These are phyloP conservation scores for Globisporangium lucens DNA, from an alignment of 352 stramenopile species.

Conservation along the genomic window DNA sequence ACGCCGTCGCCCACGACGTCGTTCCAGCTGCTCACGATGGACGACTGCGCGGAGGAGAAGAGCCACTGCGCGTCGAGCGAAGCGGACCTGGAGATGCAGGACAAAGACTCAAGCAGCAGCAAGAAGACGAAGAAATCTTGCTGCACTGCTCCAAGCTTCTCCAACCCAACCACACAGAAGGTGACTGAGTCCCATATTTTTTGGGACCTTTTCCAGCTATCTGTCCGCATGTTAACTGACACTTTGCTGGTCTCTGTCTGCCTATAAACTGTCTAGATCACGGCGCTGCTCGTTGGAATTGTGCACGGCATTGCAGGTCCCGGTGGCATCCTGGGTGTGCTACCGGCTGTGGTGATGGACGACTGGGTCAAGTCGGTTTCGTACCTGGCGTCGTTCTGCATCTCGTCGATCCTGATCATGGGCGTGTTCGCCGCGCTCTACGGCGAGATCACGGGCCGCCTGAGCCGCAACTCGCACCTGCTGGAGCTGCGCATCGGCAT, in stretches of 20 bases:
- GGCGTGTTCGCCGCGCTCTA: slow-evolving; percentile 86
- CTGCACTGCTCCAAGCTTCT: slow-evolving; percentile 38
- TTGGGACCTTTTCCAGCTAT: not conserved
- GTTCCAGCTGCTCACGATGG: slow-evolving; percentile 19
- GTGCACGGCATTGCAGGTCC: slow-evolving; percentile 77
- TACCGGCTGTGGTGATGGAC: slow-evolving; percentile 80
- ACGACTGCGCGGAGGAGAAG: slow-evolving; percentile 12
- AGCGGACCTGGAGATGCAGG: not conserved
- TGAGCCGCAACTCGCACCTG: slow-evolving; percentile 47
- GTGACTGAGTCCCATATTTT: slow-evolving; percentile 9
- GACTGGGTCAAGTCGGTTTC: slow-evolving; percentile 61
- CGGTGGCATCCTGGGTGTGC: slow-evolving; percentile 68
- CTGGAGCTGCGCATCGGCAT: slow-evolving; percentile 71
- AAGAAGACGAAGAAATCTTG: slow-evolving; percentile 19
- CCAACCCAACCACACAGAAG: slow-evolving; percentile 52
- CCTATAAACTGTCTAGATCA: slow-evolving; percentile 30
- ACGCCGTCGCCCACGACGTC: slow-evolving; percentile 15
- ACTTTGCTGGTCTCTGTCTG: slow-evolving; percentile 9
- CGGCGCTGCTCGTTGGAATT: slow-evolving; percentile 80
- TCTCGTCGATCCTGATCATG: slow-evolving; percentile 90
- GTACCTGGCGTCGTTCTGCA: slow-evolving; percentile 88
- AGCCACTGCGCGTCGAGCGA: slow-evolving; percentile 3
- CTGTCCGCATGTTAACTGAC: not conserved
- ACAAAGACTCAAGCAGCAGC: slow-evolving; percentile 14
- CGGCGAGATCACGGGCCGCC: slow-evolving; percentile 59